Evolutionary conservation across 2,329 filamentous ascomycete species (phyloP).

Genomic region (Verticillium nonalfalfae): DNA sequence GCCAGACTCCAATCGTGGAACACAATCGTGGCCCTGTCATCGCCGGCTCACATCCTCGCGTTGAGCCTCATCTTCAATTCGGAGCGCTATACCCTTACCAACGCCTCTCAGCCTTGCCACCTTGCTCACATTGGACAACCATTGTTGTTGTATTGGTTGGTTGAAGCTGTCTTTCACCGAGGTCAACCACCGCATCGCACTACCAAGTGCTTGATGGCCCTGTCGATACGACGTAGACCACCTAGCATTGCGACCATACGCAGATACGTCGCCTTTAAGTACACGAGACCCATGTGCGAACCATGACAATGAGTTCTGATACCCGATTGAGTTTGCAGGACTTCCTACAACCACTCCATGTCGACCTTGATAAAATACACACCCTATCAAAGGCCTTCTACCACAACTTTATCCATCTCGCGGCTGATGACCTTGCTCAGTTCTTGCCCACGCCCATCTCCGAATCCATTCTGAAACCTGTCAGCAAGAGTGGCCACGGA

Average conservation of each 20-base stretch:
- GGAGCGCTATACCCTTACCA: too few species aligned
- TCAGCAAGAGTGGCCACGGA: conserved; percentile 32
- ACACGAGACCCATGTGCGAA: background rate
- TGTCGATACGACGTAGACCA: background rate
- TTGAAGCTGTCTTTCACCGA: background rate
- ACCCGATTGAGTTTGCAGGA: conserved; percentile 16
- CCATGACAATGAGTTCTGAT: conserved; percentile 15
- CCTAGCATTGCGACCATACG: background rate
- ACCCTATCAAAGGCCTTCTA: conserved; percentile 41
- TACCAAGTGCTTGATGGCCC: background rate
- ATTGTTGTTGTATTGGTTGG: too few species aligned
- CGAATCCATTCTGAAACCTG: conserved; percentile 48
- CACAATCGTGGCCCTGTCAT: too few species aligned
- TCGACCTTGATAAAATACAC: conserved; percentile 39
- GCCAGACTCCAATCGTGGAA: too few species aligned
- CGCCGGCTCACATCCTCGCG: too few species aligned
- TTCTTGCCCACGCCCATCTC: conserved; percentile 57
- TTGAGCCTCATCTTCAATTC: too few species aligned
- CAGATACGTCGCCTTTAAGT: background rate
- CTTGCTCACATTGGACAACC: too few species aligned
- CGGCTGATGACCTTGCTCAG: conserved; percentile 45
- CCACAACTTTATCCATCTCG: conserved; percentile 40
- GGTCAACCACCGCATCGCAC: background rate
- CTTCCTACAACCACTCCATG: conserved; percentile 44
- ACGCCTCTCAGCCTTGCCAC: too few species aligned